Evolutionary conservation across 2,329 filamentous ascomycete species (phyloP).

Genomic region (Penicillium sp.): DNA sequence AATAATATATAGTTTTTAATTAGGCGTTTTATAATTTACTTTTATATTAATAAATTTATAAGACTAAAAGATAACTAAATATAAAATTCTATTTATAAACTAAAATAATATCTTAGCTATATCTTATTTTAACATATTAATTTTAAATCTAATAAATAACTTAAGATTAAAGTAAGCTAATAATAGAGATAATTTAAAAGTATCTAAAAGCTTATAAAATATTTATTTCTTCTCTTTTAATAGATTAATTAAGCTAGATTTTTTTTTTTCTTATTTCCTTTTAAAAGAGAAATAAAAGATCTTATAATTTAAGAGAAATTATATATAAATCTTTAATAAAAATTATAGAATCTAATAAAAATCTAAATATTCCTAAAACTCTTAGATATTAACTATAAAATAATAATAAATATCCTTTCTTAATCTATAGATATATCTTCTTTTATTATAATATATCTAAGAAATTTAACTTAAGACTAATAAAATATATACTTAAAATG

Average conservation of each 20-base stretch:
- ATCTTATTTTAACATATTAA: background rate
- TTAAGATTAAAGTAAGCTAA: background rate
- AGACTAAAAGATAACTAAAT: background rate
- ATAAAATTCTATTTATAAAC: background rate
- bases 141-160: no score
- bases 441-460: background rate
- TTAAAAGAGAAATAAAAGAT: background rate
- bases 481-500: no score
- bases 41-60: background rate
- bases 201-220: no score
- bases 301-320: background rate
- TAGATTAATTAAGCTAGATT: background rate
- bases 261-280: background rate
- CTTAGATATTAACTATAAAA: background rate
- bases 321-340: background rate
- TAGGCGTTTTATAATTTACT: background rate
- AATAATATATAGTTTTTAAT: no score
- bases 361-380: background rate
- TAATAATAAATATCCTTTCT: background rate
- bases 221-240: no score
- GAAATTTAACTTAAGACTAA: background rate
- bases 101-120: background rate
- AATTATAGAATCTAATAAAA: background rate
- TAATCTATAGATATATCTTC: background rate
- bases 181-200: background rate